These are phyloP conservation scores for Schwanniomyces etchellsii DNA, from an alignment of 1,139 yeast genomes.

Conservation along the genomic window DNA sequence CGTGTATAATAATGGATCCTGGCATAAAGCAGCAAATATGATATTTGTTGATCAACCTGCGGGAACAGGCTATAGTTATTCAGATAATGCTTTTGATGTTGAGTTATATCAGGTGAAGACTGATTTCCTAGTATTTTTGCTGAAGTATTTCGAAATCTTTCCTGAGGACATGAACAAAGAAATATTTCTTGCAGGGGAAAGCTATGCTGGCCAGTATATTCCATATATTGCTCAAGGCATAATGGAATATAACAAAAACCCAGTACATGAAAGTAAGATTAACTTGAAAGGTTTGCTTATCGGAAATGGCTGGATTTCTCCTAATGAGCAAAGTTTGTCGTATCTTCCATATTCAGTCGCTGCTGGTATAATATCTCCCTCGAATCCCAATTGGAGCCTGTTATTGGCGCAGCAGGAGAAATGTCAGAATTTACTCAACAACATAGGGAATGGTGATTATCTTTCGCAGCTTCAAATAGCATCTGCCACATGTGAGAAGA, in stretches of 20 bases:
- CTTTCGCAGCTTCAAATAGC: conserved; percentile 27
- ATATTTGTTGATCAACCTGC: conserved; percentile 92
- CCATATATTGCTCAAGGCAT: conserved; percentile 78
- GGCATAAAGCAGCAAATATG: conserved; percentile 78
- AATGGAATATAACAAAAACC: conserved; percentile 38
- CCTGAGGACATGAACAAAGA: conserved; percentile 68
- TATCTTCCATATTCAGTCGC: conserved; percentile 69
- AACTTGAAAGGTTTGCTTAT: conserved; percentile 67
- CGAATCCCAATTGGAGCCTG: conserved; percentile 31
- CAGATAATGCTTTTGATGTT: conserved; percentile 42
- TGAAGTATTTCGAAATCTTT: conserved; percentile 61
- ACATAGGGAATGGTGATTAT: conserved; percentile 20
- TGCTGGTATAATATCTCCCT: conserved; percentile 46
- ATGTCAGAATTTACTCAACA: conserved; percentile 52
- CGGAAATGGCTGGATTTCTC: conserved; percentile 98
- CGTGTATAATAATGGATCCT: conserved; percentile 64
- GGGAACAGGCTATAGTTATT: conserved; percentile 84
- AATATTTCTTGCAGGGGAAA: conserved; percentile 84
- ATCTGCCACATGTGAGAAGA: conserved; percentile 42
- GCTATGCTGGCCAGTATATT: conserved; percentile 95
- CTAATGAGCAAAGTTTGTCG: conserved; percentile 75
- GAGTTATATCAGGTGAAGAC: conserved; percentile 55
- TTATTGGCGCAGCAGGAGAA: conserved; percentile 49
- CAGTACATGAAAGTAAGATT: conserved; percentile 18
- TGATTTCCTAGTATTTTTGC: conserved; percentile 63